Percentiles rank a stretch among this genome's conserved stretches.
Conservation (phyloP, 2,329 filamentous ascomycete species). For the Cercospora citrullina region DNA sequence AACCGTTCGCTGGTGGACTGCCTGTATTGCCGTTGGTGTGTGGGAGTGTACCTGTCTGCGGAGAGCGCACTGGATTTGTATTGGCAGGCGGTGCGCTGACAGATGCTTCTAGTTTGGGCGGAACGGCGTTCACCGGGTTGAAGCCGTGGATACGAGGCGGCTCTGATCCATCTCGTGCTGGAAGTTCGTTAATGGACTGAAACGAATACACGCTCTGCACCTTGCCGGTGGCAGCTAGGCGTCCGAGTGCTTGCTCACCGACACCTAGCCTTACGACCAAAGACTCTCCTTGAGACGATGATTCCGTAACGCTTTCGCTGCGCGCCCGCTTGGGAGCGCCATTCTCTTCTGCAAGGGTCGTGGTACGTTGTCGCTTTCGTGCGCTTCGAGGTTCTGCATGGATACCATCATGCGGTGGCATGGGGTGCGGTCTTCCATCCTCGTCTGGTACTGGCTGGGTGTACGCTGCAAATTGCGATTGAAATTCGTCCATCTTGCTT, state of each 20-base stretch:
- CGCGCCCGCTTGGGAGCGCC: slow-evolving; percentile 14
- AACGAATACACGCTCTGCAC: slow-evolving; percentile 7
- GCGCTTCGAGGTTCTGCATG: slow-evolving; percentile 9
- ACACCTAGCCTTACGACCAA: slow-evolving; percentile 18
- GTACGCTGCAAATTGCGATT: slow-evolving; percentile 20
- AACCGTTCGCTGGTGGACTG: neutral
- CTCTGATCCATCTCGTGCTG: slow-evolving; percentile 1
- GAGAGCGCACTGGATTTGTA: neutral
- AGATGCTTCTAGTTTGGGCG: neutral
- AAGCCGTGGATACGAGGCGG: slow-evolving; percentile 9
- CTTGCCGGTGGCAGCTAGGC: slow-evolving; percentile 7
- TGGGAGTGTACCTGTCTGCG: neutral
- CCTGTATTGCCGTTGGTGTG: neutral
- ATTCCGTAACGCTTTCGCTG: slow-evolving; percentile 14
- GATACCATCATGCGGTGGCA: slow-evolving; percentile 6
- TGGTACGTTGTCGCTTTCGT: slow-evolving; percentile 1
- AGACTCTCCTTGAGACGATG: slow-evolving; percentile 13
- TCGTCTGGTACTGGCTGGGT: slow-evolving; percentile 17
- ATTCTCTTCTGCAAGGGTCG: neutral
- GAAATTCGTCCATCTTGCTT: slow-evolving; percentile 16
- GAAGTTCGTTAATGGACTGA: slow-evolving; percentile 6
- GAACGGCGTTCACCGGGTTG: slow-evolving; percentile 11
- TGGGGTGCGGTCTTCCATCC: slow-evolving; percentile 3
- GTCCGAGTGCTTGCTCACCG: slow-evolving; percentile 10
- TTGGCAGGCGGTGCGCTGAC: slow-evolving; percentile 6